Evolutionary conservation across 208 protist genomes (phyloP), one percentile per base, ranked within the genome.

Genomic region (Wallacemonas sp.): DNA sequence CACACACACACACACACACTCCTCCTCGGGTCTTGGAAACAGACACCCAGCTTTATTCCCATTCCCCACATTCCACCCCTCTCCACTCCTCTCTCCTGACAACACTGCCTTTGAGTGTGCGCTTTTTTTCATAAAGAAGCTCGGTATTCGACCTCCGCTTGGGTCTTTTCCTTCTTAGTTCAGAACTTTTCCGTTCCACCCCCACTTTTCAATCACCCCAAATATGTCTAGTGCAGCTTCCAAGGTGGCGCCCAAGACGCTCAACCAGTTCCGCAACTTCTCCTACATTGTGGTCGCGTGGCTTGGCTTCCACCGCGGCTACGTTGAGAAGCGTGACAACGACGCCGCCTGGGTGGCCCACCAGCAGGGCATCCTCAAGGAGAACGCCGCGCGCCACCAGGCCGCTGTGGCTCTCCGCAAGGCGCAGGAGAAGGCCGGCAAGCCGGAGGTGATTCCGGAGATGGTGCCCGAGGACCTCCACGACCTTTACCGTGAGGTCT

Each of bases 201-300:
- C 36, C 36, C 41, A 8, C 26, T 30, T 46, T 66, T 52, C 38
- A 52, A 24, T 58, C 29, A n/a, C 12, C 36, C 34, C 19, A 47
- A 12, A 44, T 52, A 77, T 70, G 70, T 77, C 67, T 49, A 43
- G 68, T 48, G 76, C 80, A 33, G 77, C 84, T 32, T 68, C 86
- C 61, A 92, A 93, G 75, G 90, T 79, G 23, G 72, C 86, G 24
- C 90, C 90, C 9, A 90, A 93, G 75, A 93, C 86, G 65, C 77
- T 96, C 16, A 80, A 94, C 68, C 90, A 96, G 78, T 83, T 94
- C 46, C 87, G 87, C 30, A 94, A 94, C 78, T 80, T 94, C 52
- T 80, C 79, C 24, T 94, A 94, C 74, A 65, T 93, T n/a, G 76
- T 93, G 33, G 81, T 87, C 1, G 90, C 87, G 17, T 93, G 80